These are phyloP conservation scores for Solanum stenotomum DNA, from an alignment of 257 asterid genomes.

Conservation along the genomic window DNA sequence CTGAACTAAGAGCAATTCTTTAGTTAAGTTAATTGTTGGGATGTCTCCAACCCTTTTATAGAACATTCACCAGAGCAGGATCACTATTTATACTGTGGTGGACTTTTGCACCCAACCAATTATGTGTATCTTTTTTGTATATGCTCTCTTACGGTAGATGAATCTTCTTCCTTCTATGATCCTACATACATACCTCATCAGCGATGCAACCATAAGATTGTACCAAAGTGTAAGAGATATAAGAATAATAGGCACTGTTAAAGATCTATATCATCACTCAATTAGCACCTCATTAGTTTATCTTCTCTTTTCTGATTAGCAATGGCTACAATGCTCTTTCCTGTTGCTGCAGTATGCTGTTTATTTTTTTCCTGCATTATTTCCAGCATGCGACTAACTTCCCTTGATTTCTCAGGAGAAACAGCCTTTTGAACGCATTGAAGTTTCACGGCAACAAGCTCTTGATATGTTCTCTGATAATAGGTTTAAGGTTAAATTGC, in stretches of 20 bases:
- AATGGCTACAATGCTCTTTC: background rate
- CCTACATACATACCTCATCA: background rate
- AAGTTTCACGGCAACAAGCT: constrained; percentile 83
- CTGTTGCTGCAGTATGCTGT: background rate
- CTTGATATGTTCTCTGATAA: constrained; percentile 88
- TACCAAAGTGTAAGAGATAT: background rate
- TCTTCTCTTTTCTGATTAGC: background rate
- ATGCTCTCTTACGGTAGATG: background rate
- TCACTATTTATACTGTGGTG: background rate
- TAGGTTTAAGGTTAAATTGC: constrained; percentile 60
- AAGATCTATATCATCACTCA: background rate
- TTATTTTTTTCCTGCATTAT: background rate
- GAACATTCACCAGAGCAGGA: background rate
- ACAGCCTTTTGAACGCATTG: constrained; percentile 94
- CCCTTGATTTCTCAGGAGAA: constrained; percentile 46
- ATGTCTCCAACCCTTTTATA: background rate
- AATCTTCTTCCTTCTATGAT: background rate
- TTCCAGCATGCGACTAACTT: background rate
- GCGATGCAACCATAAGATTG: background rate
- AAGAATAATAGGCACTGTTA: background rate
- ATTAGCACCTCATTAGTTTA: background rate
- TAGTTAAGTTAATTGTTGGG: background rate
- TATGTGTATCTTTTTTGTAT: background rate
- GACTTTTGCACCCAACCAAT: background rate
- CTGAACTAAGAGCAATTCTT: background rate